Percentiles rank a stretch among this genome's conserved stretches.
Conservation (phyloP, 2,329 filamentous ascomycete genomes). For the Xylariaceae sp. region DNA sequence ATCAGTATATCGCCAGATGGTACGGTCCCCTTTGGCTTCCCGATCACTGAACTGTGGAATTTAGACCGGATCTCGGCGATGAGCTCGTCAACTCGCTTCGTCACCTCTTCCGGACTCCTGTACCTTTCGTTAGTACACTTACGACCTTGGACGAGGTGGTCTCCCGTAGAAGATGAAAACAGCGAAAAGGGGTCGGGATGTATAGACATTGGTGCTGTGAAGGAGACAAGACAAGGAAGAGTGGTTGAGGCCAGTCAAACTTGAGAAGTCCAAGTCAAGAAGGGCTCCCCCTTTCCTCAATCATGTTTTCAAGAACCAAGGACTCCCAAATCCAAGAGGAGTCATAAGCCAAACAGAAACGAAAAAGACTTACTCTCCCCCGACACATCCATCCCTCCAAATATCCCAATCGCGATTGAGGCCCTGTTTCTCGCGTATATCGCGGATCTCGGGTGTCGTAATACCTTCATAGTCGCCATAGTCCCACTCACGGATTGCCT, state of each 20-base stretch:
- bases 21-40: conserved; percentile 39
- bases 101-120: conserved; percentile 68
- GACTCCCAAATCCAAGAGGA: background rate
- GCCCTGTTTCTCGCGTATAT: conserved; percentile 52
- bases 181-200: too few species aligned
- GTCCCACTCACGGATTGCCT: conserved; percentile 78
- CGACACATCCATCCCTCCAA: conserved; percentile 82
- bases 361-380: conserved; percentile 62
- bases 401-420: conserved; percentile 67
- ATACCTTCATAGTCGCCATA: conserved; percentile 85
- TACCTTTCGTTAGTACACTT: background rate
- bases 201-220: too few species aligned
- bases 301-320: too few species aligned
- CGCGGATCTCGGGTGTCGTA: conserved; percentile 63
- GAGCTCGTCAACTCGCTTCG: conserved; percentile 64
- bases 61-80: conserved; percentile 68
- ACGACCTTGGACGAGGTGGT: too few species aligned
- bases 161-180: too few species aligned
- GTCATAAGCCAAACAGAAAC: background rate
- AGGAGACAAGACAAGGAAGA: too few species aligned
- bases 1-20: conserved; percentile 63
- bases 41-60: conserved; percentile 60
- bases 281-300: too few species aligned
- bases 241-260: too few species aligned
- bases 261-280: too few species aligned